These are phyloP conservation scores for Rubus idaeus DNA, from an alignment of 306 rosid genomes.

Conservation along the genomic window DNA sequence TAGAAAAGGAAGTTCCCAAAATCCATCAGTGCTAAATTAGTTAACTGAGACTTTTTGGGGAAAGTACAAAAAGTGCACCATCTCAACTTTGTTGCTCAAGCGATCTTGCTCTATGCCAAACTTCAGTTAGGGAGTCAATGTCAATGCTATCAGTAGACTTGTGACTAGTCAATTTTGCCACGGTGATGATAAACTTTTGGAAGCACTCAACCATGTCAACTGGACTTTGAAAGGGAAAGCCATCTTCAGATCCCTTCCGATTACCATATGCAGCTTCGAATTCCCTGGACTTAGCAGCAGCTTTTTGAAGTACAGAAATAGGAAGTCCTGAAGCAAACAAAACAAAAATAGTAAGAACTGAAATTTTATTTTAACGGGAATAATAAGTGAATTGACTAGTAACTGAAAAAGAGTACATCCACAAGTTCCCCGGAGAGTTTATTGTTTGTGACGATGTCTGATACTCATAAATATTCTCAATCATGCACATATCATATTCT, in stretches of 20 bases:
- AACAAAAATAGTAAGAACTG: not conserved
- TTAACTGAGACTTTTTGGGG: not conserved
- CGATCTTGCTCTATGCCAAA: constrained; percentile 50
- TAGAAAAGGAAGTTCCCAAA: not conserved
- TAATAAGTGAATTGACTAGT: not conserved
- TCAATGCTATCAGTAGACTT: constrained; percentile 30
- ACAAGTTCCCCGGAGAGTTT: not conserved
- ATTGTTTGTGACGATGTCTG: not conserved
- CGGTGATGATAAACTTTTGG: constrained; percentile 35
- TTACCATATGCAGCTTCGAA: constrained; percentile 82
- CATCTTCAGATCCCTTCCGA: constrained; percentile 23
- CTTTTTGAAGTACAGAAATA: constrained; percentile 61
- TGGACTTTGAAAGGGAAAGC: constrained; percentile 34
- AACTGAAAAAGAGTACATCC: constrained; percentile 1
- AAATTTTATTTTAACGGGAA: not conserved
- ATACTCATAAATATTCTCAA: not conserved
- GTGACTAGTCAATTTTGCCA: constrained; percentile 34
- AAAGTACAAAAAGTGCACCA: constrained; percentile 5
- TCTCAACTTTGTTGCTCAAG: constrained; percentile 33
- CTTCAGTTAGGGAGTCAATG: constrained; percentile 40
- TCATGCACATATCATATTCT: not conserved
- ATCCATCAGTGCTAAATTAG: not conserved
- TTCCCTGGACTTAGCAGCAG: constrained; percentile 74
- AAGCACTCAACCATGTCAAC: constrained; percentile 36
- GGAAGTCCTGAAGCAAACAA: constrained; percentile 50